Percentiles rank a stretch among this genome's conserved stretches.
Conservation (phyloP, 441 rosid genomes). For the Arabidopsis lyrata region DNA sequence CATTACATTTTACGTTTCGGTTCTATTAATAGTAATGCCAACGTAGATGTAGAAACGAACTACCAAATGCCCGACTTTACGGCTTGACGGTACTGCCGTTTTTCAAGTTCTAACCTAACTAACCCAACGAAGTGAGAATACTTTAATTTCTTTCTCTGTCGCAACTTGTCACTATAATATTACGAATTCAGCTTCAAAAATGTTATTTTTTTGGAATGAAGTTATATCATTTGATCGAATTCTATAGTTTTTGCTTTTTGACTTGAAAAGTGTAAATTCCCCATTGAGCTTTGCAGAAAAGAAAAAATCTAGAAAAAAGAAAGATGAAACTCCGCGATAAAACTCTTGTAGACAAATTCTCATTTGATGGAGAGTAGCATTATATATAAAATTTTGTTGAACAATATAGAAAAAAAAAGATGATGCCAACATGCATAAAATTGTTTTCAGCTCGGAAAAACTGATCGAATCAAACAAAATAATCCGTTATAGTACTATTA, state of each 20-base stretch:
- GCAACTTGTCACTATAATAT: not conserved
- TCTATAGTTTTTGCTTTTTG: not conserved
- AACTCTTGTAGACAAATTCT: too few species aligned
- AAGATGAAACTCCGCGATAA: too few species aligned
- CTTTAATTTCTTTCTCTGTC: not conserved
- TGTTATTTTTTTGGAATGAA: not conserved
- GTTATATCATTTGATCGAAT: not conserved
- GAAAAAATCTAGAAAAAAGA: too few species aligned
- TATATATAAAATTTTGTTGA: too few species aligned
- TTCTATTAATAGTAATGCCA: not conserved
- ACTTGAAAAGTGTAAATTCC: not conserved
- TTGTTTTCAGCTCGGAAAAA: constrained; percentile 2
- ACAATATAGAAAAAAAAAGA: too few species aligned
- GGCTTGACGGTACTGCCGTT: not conserved
- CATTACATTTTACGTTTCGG: not conserved
- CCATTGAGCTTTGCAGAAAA: not conserved
- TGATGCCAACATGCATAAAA: not conserved
- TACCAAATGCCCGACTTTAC: not conserved
- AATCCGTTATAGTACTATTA: not conserved
- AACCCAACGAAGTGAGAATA: constrained; percentile 6
- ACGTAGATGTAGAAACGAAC: not conserved
- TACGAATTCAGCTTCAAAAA: not conserved
- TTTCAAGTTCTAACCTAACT: constrained; percentile 29
- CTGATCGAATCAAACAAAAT: not conserved
- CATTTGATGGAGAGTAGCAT: too few species aligned